Percentiles rank a stretch among this genome's conserved stretches.
phyloP scores from a whole-genome alignment of 106 monocot genomes.

The Hemerocallis citrina region DNA sequence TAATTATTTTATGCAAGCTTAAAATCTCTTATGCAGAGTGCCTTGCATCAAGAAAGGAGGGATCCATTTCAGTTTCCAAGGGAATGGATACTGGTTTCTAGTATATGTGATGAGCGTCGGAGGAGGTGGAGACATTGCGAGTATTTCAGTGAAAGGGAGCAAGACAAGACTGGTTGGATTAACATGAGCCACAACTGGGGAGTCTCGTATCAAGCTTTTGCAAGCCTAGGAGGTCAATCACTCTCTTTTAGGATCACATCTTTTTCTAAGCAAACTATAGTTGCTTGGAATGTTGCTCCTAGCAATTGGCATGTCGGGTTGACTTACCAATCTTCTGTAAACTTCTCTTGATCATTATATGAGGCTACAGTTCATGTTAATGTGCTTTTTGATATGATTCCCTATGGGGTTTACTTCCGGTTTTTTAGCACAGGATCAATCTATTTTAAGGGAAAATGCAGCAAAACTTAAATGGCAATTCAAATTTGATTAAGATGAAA shows the following conservation, averaged over 20 bases:
- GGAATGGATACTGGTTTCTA: conserved; percentile 75
- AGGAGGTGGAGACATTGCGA: conserved; percentile 43
- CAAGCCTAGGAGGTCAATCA: conserved; percentile 22
- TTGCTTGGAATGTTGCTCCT: conserved; percentile 46
- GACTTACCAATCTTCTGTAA: conserved; percentile 29
- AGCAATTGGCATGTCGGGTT: conserved; percentile 43
- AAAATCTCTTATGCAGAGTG: conserved; percentile 26
- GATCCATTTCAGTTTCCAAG: conserved; percentile 51
- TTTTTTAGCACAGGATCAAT: too few species aligned
- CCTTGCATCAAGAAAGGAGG: conserved; percentile 58
- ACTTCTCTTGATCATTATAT: conserved; percentile 2
- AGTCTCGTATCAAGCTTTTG: conserved; percentile 54
- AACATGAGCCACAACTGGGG: conserved; percentile 87
- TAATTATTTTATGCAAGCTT: neutral
- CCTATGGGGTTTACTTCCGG: too few species aligned
- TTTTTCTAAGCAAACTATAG: conserved; percentile 36
- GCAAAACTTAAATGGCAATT: too few species aligned
- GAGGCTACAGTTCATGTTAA: too few species aligned
- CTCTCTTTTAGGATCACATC: conserved; percentile 62
- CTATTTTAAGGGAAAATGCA: too few species aligned
- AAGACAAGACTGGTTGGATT: conserved; percentile 44
- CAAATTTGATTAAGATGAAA: too few species aligned
- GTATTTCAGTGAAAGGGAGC: conserved; percentile 46
- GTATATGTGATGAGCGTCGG: conserved; percentile 65
- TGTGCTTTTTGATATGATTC: too few species aligned